Conservation (phyloP, 352 stramenopile genomes). For the Phytophthora litchii region DNA sequence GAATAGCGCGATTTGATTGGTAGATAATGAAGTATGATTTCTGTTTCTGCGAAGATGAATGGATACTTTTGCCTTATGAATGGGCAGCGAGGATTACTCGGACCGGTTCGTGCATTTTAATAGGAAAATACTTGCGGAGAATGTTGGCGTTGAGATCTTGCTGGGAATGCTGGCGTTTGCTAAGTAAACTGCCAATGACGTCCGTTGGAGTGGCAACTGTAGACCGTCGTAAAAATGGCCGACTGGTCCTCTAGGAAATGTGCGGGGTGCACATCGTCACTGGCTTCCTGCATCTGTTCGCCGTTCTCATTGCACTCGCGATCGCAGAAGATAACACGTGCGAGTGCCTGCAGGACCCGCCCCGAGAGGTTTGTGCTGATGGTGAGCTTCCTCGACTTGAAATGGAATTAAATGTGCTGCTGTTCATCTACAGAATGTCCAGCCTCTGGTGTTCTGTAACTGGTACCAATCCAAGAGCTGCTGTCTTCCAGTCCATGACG, state of each 20-base stretch:
- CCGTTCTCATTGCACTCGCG: conserved; percentile 1
- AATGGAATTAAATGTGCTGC: conserved; percentile 8
- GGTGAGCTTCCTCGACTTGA: background rate
- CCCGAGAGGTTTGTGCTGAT: conserved; percentile 24
- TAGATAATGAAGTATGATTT: conserved; percentile 6
- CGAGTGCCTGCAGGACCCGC: conserved; percentile 32
- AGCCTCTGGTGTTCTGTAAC: conserved; percentile 78
- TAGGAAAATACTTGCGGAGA: too few species aligned
- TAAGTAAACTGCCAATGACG: conserved; percentile 7
- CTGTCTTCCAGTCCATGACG: conserved; percentile 70
- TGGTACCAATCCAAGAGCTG: conserved; percentile 69
- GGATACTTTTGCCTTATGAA: conserved; percentile 3
- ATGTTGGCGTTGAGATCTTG: too few species aligned
- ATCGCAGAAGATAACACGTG: conserved; percentile 19
- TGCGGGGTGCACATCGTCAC: conserved; percentile 10
- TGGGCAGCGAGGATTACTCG: background rate
- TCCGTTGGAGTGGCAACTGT: conserved; percentile 24
- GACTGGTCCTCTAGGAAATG: conserved; percentile 20
- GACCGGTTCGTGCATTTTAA: background rate
- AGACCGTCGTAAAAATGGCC: conserved; percentile 19
- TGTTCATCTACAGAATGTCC: conserved; percentile 47
- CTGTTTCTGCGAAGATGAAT: background rate
- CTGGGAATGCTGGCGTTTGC: background rate
- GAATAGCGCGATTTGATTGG: conserved; percentile 17
- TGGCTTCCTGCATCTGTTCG: conserved; percentile 11